phyloP scores from a whole-genome alignment of 176 grass and related monocot species.

The Musa troglodytarum region DNA sequence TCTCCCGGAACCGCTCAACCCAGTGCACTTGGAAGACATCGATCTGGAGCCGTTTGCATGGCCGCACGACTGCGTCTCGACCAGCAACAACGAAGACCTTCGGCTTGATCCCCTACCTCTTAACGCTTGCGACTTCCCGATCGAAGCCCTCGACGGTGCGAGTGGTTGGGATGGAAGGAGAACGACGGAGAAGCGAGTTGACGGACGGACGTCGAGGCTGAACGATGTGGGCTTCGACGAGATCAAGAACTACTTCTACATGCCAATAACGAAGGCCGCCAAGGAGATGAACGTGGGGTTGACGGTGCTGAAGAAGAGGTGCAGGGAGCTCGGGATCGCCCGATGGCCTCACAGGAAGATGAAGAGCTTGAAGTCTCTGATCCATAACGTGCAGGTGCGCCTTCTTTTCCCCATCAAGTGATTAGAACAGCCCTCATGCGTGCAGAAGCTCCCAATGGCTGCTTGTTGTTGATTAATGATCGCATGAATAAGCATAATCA shows the following conservation, averaged over 20 bases:
- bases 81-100: neutral
- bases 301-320: slow-evolving; percentile 90
- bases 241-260: slow-evolving; percentile 57
- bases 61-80: neutral
- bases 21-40: neutral
- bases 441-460: too few relatives aligned
- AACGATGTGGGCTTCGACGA: slow-evolving; percentile 54
- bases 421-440: too few relatives aligned
- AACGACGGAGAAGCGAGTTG: neutral
- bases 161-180: neutral
- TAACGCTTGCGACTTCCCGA: neutral
- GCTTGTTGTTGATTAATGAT: too few relatives aligned
- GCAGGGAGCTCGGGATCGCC: slow-evolving; percentile 67
- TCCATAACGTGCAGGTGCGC: slow-evolving; percentile 60
- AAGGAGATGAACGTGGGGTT: slow-evolving; percentile 75
- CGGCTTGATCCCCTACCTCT: neutral
- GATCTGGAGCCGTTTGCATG: slow-evolving; percentile 3
- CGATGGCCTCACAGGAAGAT: slow-evolving; percentile 93
- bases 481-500: too few relatives aligned
- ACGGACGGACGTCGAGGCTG: slow-evolving; percentile 20
- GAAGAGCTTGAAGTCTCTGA: slow-evolving; percentile 80
- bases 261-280: slow-evolving; percentile 76
- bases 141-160: neutral
- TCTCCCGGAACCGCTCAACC: too few relatives aligned
- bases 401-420: neutral